phyloP scores from a whole-genome alignment of 2,329 filamentous ascomycete species.

The Calonectria multiphialidica region DNA sequence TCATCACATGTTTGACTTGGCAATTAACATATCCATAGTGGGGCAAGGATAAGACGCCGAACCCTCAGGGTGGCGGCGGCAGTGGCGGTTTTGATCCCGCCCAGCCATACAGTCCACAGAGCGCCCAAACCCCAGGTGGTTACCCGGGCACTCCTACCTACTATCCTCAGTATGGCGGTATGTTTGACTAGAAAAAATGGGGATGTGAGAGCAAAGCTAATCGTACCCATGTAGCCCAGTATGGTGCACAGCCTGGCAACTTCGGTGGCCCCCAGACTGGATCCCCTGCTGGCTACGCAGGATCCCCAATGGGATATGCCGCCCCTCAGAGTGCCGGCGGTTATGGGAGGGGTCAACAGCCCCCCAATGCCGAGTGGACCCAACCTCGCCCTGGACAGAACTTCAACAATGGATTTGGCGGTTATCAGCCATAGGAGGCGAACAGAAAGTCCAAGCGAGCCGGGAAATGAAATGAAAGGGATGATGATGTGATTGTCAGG shows the following conservation, averaged over 20 bases:
- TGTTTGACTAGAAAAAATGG: constrained; percentile 47
- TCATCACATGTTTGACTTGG: constrained; percentile 7
- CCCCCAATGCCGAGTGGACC: constrained; percentile 67
- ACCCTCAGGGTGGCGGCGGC: constrained; percentile 66
- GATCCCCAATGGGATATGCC: constrained; percentile 78
- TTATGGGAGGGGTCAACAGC: constrained; percentile 81
- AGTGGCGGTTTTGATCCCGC: constrained; percentile 78
- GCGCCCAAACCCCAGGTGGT: constrained; percentile 75
- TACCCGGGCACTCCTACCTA: constrained; percentile 87
- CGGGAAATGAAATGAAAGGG: constrained; percentile 38
- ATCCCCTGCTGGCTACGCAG: constrained; percentile 72
- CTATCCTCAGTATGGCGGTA: constrained; percentile 95
- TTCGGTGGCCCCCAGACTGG: constrained; percentile 73
- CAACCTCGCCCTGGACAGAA: constrained; percentile 66
- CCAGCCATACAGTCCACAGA: constrained; percentile 78
- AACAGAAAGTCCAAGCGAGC: constrained; percentile 38
- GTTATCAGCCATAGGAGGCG: constrained; percentile 69
- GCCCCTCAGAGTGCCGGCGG: constrained; percentile 83
- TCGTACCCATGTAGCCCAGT: constrained; percentile 57
- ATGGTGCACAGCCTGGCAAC: constrained; percentile 75
- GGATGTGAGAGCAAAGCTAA: constrained; percentile 40
- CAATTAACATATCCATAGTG: constrained; percentile 70
- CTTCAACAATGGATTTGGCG: constrained; percentile 71
- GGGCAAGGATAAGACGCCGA: constrained; percentile 98
- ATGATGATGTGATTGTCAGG: constrained; percentile 36